phyloP scores from a whole-genome alignment of 1,284 basidiomycete genomes.

The Testicularia cyperi region DNA sequence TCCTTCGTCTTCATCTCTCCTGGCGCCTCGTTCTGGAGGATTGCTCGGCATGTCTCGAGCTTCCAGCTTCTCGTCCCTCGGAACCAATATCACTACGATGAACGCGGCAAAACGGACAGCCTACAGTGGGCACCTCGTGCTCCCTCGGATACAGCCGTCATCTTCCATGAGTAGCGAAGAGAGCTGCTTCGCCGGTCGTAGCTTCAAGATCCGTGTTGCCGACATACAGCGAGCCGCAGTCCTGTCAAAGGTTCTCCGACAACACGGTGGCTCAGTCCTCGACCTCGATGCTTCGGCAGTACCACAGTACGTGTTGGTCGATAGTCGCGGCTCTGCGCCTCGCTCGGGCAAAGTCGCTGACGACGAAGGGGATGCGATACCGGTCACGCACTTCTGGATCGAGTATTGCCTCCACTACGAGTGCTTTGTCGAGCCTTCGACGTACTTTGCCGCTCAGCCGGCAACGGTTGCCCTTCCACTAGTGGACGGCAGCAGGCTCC shows the following conservation, averaged over 20 bases:
- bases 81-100: constrained; percentile 1
- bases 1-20: constrained; percentile 3
- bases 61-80: constrained; percentile 32
- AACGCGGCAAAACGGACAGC: constrained; percentile 13
- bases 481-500: constrained; percentile 8
- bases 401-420: constrained; percentile 47
- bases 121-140: constrained; percentile 3
- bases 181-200: constrained; percentile 9
- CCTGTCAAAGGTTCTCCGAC: constrained; percentile 18
- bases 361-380: constrained; percentile 2
- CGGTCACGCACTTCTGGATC: constrained; percentile 49
- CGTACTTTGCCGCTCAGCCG: constrained; percentile 35
- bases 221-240: constrained; percentile 15
- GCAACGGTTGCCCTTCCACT: constrained; percentile 26
- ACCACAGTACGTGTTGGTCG: constrained; percentile 22
- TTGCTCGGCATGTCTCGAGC: constrained; percentile 37
- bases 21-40: constrained; percentile 7
- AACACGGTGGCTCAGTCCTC: constrained; percentile 20
- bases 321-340: neutral
- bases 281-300: neutral
- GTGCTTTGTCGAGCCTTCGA: constrained; percentile 20
- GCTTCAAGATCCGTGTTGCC: constrained; percentile 20
- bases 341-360: neutral
- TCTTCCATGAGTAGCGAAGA: too few species aligned
- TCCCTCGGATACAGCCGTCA: too few species aligned